These are phyloP conservation scores for Cercospora brassicicola DNA, from an alignment of 2,329 filamentous ascomycete genomes.

Conservation along the genomic window DNA sequence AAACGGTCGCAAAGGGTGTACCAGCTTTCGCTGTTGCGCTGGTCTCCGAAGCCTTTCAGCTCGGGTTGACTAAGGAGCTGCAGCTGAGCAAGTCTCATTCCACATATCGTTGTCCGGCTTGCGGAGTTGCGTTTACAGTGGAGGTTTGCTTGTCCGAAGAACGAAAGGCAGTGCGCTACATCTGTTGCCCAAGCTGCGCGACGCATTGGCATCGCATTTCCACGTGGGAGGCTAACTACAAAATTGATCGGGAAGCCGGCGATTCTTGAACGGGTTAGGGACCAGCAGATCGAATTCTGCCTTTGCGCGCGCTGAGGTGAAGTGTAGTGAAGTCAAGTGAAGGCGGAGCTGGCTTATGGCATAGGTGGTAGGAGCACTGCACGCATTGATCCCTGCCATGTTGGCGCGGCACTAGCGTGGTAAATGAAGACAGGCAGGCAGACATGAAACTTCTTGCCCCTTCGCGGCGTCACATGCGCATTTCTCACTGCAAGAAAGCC, in stretches of 20 bases:
- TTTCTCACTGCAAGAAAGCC: neutral
- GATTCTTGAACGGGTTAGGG: no score
- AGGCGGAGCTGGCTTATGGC: no score
- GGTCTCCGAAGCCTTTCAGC: neutral
- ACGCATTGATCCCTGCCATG: neutral
- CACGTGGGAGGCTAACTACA: neutral
- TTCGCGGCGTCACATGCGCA: no score
- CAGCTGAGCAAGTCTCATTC: neutral
- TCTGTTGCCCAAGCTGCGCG: neutral
- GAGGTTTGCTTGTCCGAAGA: neutral
- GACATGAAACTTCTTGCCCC: no score
- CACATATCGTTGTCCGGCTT: neutral
- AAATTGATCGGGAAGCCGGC: neutral
- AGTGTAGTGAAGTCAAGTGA: neutral
- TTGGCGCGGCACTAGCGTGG: neutral
- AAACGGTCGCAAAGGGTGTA: neutral
- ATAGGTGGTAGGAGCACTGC: neutral
- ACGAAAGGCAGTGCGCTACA: neutral
- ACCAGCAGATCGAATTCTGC: no score
- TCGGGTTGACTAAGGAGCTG: neutral
- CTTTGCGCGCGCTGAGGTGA: neutral
- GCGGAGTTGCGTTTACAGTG: neutral
- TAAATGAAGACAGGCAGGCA: neutral
- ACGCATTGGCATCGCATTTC: neutral
- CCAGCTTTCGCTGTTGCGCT: conserved; percentile 1